Conservation (phyloP, 1,284 basidiomycete genomes). For the Tausonia pullulans region DNA sequence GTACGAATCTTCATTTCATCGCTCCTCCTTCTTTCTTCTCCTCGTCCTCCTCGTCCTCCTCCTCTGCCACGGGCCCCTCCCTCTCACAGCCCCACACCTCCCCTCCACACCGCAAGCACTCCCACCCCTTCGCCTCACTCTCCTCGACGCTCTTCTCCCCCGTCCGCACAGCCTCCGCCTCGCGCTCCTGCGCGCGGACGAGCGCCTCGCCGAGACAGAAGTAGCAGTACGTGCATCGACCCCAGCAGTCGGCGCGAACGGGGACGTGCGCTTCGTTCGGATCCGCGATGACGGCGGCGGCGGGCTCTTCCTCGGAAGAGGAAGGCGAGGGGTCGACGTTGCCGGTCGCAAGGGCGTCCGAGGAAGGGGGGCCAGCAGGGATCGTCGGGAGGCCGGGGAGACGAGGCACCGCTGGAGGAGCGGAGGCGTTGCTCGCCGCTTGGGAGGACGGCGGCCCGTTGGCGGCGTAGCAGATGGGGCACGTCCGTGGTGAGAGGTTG, state of each 20-base stretch:
- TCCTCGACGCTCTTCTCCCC: slow-evolving; percentile 42
- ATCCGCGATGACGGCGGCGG: not conserved
- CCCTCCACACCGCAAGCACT: slow-evolving; percentile 61
- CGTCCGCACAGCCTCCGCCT: slow-evolving; percentile 3
- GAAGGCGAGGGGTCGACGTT: too few relatives aligned
- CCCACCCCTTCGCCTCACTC: slow-evolving; percentile 51
- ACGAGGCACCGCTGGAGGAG: too few relatives aligned
- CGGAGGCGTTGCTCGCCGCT: too few relatives aligned
- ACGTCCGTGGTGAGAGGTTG: too few relatives aligned
- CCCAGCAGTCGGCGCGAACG: slow-evolving; percentile 34
- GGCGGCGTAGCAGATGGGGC: too few relatives aligned
- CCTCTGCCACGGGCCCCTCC: not conserved
- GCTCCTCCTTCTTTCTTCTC: not conserved
- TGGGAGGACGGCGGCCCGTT: too few relatives aligned
- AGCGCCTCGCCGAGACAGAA: slow-evolving; percentile 72
- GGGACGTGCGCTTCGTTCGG: slow-evolving; percentile 25
- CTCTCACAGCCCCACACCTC: slow-evolving; percentile 18
- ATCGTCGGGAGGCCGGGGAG: too few relatives aligned
- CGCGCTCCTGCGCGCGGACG: slow-evolving; percentile 40
- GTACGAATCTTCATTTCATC: not conserved
- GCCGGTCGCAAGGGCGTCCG: too few relatives aligned
- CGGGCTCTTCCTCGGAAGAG: not conserved
- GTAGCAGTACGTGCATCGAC: slow-evolving; percentile 76
- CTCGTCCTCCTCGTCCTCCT: not conserved
- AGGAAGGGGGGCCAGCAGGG: too few relatives aligned